Percentiles rank a stretch among this genome's conserved stretches.
phyloP scores from a whole-genome alignment of 768 basidiomycete species.

The Pseudohyphozyma bogoriensis region DNA sequence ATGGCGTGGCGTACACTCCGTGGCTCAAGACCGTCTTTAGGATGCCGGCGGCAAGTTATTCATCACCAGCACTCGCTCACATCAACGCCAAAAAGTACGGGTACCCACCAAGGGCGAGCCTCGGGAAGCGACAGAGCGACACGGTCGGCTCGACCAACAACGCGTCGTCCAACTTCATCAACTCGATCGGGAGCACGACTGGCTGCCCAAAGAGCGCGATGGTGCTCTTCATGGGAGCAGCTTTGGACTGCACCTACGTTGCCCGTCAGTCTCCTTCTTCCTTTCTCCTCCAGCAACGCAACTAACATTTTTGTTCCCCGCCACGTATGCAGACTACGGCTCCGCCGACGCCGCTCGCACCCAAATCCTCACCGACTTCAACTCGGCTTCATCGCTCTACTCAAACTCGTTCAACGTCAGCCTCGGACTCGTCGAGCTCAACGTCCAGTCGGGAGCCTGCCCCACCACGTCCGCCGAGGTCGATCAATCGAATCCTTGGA shows the following conservation, averaged over 20 bases:
- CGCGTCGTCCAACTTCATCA: constrained; percentile 49
- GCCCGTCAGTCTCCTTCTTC: constrained; percentile 10
- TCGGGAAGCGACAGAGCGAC: constrained; percentile 24
- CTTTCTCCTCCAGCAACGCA: background rate
- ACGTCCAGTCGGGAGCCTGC: constrained; percentile 60
- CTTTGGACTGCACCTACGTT: constrained; percentile 75
- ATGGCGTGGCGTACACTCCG: constrained; percentile 35
- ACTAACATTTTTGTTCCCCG: background rate
- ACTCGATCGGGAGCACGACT: constrained; percentile 54
- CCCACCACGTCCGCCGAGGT: constrained; percentile 48
- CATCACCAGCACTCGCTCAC: constrained; percentile 42
- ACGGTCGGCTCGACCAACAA: too few species aligned
- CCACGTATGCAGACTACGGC: constrained; percentile 49
- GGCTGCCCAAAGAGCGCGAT: constrained; percentile 67
- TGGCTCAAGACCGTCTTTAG: constrained; percentile 43
- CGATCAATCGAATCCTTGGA: constrained; percentile 52
- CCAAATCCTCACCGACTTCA: constrained; percentile 51
- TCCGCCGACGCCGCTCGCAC: constrained; percentile 56
- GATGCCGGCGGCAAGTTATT: constrained; percentile 40
- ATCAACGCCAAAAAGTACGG: background rate
- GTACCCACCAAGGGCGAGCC: background rate
- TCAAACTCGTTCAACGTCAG: constrained; percentile 70
- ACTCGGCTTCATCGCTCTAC: constrained; percentile 36
- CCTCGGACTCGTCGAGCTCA: constrained; percentile 68
- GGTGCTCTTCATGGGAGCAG: constrained; percentile 73